Evolutionary conservation across 805 yeast genomes (phyloP).

Genomic region (Huiozyma naganishii): DNA sequence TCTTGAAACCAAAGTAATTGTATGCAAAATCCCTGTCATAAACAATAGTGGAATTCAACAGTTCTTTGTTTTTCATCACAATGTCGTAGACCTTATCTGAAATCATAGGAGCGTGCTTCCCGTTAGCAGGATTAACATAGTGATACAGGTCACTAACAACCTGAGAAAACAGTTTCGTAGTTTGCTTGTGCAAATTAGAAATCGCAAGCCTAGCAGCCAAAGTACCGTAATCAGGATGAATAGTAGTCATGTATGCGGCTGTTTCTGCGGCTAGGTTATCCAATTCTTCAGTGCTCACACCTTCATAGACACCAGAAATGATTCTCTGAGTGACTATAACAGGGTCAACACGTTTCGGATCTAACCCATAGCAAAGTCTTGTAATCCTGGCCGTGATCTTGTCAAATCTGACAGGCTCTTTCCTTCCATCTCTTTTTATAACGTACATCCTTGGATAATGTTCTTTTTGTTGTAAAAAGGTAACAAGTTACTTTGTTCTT

Average conservation of each 20-base stretch:
- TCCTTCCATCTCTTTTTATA: conserved; percentile 82
- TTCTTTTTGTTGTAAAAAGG: background rate
- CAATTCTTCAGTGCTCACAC: conserved; percentile 79
- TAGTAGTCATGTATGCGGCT: conserved; percentile 89
- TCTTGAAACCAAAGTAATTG: conserved; percentile 80
- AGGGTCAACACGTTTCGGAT: conserved; percentile 78
- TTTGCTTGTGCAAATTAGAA: conserved; percentile 82
- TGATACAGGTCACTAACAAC: conserved; percentile 57
- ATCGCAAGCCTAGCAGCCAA: conserved; percentile 91
- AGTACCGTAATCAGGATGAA: conserved; percentile 93
- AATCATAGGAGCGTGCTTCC: conserved; percentile 41
- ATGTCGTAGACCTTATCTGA: conserved; percentile 51
- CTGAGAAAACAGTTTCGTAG: conserved; percentile 67
- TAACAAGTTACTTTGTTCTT: background rate
- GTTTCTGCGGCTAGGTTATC: conserved; percentile 84
- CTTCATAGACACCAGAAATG: conserved; percentile 71
- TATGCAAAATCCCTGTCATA: conserved; percentile 64
- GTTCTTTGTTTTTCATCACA: conserved; percentile 50
- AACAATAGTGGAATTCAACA: conserved; percentile 58
- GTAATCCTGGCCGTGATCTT: conserved; percentile 90
- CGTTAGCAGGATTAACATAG: conserved; percentile 69
- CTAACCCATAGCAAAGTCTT: conserved; percentile 86
- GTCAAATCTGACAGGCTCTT: conserved; percentile 88
- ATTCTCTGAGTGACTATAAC: conserved; percentile 86
- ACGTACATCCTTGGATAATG: conserved; percentile 49